Conservation (phyloP, 2,329 filamentous ascomycete species). For the Metarhizium brunneum region DNA sequence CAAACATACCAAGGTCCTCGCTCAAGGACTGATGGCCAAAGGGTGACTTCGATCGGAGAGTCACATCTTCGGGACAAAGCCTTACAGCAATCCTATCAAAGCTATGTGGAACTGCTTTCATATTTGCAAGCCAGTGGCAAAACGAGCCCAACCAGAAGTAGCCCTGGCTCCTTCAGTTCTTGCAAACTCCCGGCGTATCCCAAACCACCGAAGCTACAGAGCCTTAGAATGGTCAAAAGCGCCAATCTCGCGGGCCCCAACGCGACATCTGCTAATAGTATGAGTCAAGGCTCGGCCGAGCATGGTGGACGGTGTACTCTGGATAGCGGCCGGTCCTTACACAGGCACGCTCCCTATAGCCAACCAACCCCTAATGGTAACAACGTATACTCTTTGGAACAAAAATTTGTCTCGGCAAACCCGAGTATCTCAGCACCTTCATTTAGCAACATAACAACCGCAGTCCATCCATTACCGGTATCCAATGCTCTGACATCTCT, state of each 20-base stretch:
- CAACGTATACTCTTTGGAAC: neutral
- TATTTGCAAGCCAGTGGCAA: slow-evolving; percentile 54
- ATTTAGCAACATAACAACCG: neutral
- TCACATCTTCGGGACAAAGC: slow-evolving; percentile 55
- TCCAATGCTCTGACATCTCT: slow-evolving; percentile 56
- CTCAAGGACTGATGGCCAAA: neutral
- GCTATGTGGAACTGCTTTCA: slow-evolving; percentile 62
- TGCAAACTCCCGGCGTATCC: slow-evolving; percentile 47
- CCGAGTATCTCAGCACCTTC: slow-evolving; percentile 3
- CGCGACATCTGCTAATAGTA: neutral
- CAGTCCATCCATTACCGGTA: slow-evolving; percentile 28
- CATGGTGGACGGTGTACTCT: neutral
- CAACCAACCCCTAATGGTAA: neutral
- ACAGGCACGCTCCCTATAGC: neutral
- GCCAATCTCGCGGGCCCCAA: neutral
- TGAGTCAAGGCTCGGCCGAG: neutral
- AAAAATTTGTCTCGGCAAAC: neutral
- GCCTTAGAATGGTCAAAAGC: slow-evolving; percentile 5
- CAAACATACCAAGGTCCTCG: neutral
- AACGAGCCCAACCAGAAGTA: slow-evolving; percentile 28
- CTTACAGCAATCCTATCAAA: slow-evolving; percentile 59
- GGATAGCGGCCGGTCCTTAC: slow-evolving; percentile 1
- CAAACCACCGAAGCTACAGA: slow-evolving; percentile 32
- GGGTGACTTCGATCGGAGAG: neutral
- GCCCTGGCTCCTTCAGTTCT: slow-evolving; percentile 26